A percentile compares a stretch with the other conserved stretches of the same genome.
phyloP scores from a whole-genome alignment of 2,329 filamentous ascomycete species.

The Colletotrichum musae region DNA sequence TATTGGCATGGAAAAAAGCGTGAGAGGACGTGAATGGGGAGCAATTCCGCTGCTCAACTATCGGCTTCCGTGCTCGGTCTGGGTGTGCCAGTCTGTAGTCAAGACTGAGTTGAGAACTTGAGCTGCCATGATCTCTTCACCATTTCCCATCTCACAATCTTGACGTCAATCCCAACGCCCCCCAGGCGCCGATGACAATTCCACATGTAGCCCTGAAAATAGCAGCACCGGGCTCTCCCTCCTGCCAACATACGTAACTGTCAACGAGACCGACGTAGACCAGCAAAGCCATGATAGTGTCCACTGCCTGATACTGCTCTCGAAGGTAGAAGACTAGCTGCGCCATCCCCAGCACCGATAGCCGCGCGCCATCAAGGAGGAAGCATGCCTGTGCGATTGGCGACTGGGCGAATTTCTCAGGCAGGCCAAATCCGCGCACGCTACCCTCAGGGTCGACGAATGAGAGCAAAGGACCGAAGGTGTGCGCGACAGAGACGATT shows the following conservation, averaged over 20 bases:
- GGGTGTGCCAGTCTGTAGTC: not conserved
- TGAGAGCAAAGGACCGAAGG: not conserved
- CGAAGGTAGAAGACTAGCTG: slow-evolving; percentile 13
- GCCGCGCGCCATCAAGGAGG: not conserved
- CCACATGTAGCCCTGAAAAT: not conserved
- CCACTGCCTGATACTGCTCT: not conserved
- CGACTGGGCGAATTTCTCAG: slow-evolving; percentile 1
- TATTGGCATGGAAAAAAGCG: too few species aligned
- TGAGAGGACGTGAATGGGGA: too few species aligned
- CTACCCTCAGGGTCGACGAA: not conserved
- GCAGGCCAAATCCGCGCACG: not conserved
- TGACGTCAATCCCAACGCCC: slow-evolving; percentile 2
- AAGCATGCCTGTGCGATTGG: slow-evolving; percentile 5
- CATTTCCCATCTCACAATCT: not conserved
- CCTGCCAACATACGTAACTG: slow-evolving; percentile 3
- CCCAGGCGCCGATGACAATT: not conserved
- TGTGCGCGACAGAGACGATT: not conserved
- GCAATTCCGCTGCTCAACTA: too few species aligned
- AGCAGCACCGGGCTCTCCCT: not conserved
- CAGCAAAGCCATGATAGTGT: not conserved
- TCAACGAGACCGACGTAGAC: slow-evolving; percentile 6
- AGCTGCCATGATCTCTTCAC: not conserved
- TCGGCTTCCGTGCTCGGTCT: not conserved
- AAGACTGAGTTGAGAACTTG: not conserved
- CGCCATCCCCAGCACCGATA: not conserved